Base-by-base conservation (phyloP, 495 filamentous ascomycete species). In the Penicilliopsis zonata region DNA sequence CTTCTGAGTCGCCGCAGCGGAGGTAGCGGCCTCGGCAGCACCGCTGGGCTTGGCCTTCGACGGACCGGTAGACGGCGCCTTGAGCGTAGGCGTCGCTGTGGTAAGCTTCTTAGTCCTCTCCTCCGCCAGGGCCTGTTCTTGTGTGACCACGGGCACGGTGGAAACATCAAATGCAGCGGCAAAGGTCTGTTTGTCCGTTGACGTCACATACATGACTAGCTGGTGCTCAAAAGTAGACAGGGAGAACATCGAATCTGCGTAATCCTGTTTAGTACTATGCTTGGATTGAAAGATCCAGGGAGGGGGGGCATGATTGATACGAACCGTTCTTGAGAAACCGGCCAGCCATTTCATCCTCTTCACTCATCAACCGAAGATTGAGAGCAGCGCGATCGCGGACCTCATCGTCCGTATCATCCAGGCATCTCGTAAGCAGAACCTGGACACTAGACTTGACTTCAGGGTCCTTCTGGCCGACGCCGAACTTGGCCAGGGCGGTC, bases 361-460 rank as follows among this genome's bases (percentile, higher is more conserved):
- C 72, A 50, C 65, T 50, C 69, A 99, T 96, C 33, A 99, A 65
- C 40, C 85, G 67, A 35, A 99, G 63, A 48, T 94, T 96, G 21
- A 96, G 65, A 4, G 87, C 90, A 25, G 92, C 90, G 46, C 90
- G 85, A 52, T 99, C 90, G 24, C 90, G 77, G 27, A 96, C 92
- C 59, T 99, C 90, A 45, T 99, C 90, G 60, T 99, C 90, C 5
- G 82, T 86, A 55, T 99, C 90, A 59, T 99, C 90, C 40, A 96
- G 64, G 54, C 92, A 96, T 40, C 92, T 70, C 16, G 83, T 88
- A 24, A 99, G 78, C 34, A 99, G 69, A 34, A 96, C 92, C 21
- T 80, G 74, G 13, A 99, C 86, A 50, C 86, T 94, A 19, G 81
- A 73, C 72, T 96, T 96, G 41, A 99, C 82, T 51, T 96, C 92